Evolutionary conservation across 148 eudicot genomes (phyloP), one percentile per base, ranked within the genome.

Genomic region (Oxyria digyna): DNA sequence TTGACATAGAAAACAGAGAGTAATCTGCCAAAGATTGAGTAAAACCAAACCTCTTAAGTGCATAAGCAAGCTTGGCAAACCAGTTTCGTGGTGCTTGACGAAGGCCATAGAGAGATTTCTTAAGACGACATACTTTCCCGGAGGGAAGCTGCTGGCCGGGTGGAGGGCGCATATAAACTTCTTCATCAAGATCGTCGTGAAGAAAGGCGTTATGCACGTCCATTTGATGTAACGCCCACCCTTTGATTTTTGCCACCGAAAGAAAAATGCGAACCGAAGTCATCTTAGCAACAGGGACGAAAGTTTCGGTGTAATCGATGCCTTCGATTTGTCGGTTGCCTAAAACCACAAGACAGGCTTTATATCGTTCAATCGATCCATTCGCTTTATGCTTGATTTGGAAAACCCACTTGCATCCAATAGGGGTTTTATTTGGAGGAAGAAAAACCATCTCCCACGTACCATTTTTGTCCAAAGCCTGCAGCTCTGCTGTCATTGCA

Each of bases 271-370:
- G 46, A 3, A 42, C 46, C 0, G 17, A 42, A 1, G 46, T 12
- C 46, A 42, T 42, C n/a, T 42, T 42, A 7, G 46, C 46, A 13
- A 42, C 46, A 13, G 46, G 17, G 29, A 78, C 81, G 32, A 67
- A 67, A 29, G 45, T 48, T 18, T 48, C 54, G 1, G 0, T 18
- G 1, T 48, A 48, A 6, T 48, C 54, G 11, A 48, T n/a, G 3
- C 21, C 54, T 18, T n/a, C 8, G 1, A 17, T 8, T 3, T 48
- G 23, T 1, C 18, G 1, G 4, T 11, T 43, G 7, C 48, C 48
- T 1, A 43, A 43, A 0, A 43, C 18, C 1, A 67, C 49, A 11
- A 37, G 18, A 1, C 42, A 42, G 12, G 67, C 67, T 31, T 64
- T 64, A 42, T 27, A 31, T 8, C 67, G 40, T n/a, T 67, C 50